Conservation (phyloP, 164 flowering plant genomes). For the Tetracentron sinense region DNA sequence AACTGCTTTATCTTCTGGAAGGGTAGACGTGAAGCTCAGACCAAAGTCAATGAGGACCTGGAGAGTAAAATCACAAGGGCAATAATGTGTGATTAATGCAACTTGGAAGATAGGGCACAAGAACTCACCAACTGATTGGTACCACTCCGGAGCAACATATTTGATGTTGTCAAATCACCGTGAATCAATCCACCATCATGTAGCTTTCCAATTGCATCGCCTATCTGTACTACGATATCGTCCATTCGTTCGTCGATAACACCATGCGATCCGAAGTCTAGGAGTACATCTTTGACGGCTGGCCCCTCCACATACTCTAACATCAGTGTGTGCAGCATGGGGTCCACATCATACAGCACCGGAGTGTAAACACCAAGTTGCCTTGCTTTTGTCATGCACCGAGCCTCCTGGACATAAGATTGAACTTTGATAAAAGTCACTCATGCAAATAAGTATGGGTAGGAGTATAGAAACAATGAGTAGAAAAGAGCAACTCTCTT, state of each 20-base stretch:
- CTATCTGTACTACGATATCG: slow-evolving; percentile 78
- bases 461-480: background rate
- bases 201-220: slow-evolving; percentile 75
- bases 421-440: background rate
- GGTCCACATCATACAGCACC: slow-evolving; percentile 66
- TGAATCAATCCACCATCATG: slow-evolving; percentile 96
- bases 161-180: slow-evolving; percentile 96
- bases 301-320: slow-evolving; percentile 85
- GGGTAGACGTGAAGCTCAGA: slow-evolving; percentile 84
- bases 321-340: slow-evolving; percentile 57
- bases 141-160: slow-evolving; percentile 62
- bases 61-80: background rate
- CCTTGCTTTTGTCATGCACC: slow-evolving; percentile 95
- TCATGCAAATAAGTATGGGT: background rate
- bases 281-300: slow-evolving; percentile 81
- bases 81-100: background rate
- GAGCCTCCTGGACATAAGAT: slow-evolving; percentile 65
- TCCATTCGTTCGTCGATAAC: slow-evolving; percentile 54
- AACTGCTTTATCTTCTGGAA: slow-evolving; percentile 97
- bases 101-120: background rate
- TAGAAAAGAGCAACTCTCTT: background rate
- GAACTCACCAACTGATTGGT: slow-evolving; percentile 73
- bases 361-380: slow-evolving; percentile 85
- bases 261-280: slow-evolving; percentile 66
- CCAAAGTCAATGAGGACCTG: slow-evolving; percentile 99